phyloP scores from a whole-genome alignment of 495 filamentous ascomycete genomes.

The Talaromyces proteolyticus region DNA sequence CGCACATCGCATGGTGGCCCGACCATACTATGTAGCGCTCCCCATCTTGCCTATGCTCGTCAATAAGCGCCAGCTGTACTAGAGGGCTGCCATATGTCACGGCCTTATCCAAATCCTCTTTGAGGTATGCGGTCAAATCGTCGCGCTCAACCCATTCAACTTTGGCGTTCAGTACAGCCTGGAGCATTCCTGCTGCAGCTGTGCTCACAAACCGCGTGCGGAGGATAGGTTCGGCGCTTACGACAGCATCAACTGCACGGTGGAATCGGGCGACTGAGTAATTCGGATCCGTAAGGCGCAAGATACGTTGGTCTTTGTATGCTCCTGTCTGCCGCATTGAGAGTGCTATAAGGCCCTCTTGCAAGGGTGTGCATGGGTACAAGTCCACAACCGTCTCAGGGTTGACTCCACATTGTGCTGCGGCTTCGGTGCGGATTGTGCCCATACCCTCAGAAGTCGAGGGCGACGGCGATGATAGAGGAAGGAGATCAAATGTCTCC shows the following conservation, averaged over 20 bases:
- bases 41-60: neutral
- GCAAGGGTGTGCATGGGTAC: slow-evolving; percentile 56
- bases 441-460: slow-evolving; percentile 12
- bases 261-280: slow-evolving; percentile 18
- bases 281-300: neutral
- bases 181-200: neutral
- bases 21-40: slow-evolving; percentile 49
- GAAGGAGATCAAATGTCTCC: neutral
- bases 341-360: slow-evolving; percentile 50
- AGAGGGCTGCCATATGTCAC: neutral
- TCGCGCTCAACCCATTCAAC: neutral
- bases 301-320: slow-evolving; percentile 35
- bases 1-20: slow-evolving; percentile 64
- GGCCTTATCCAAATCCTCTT: neutral
- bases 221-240: slow-evolving; percentile 31
- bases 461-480: neutral
- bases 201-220: slow-evolving; percentile 34
- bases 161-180: slow-evolving; percentile 19
- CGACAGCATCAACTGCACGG: slow-evolving; percentile 27
- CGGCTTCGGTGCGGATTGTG: slow-evolving; percentile 10
- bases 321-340: slow-evolving; percentile 37
- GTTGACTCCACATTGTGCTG: slow-evolving; percentile 16
- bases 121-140: neutral
- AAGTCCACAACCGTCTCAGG: slow-evolving; percentile 31
- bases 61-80: neutral